Evolutionary conservation across 495 filamentous ascomycete species (phyloP), one percentile per base, ranked within the genome.

Genomic region (Penicillium bialowiezense): DNA sequence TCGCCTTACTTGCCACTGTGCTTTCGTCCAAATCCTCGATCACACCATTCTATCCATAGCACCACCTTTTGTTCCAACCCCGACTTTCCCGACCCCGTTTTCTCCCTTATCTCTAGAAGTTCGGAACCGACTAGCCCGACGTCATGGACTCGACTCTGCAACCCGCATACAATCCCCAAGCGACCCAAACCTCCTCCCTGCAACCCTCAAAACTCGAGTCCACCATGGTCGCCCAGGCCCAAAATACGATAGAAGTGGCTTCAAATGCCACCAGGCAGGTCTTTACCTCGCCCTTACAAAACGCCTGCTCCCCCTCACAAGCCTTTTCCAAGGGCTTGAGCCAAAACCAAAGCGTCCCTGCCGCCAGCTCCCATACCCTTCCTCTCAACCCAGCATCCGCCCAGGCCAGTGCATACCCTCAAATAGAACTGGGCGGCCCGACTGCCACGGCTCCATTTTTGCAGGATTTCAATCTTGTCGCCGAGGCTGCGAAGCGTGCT

Each of bases 401-500:
- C 17, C 56, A 63, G 7, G 2, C 39, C 26, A 65, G 67, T 36
- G 60, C 64, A 2, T 67, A 72, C 3, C 23, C 23, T 18, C 59
- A 69, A 38, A 63, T 65, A 24, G 41, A 59, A 57, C 23, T 77
- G 53, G 68, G 81, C 7, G 69, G 65, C n/a, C 73, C 72, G 7
- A 77, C 71, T 21, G 74, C 71, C 28, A 89, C 65, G 65, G 82
- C 67, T 41, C 78, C 59, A 6, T 90, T 86, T 63, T 70, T 91
- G 41, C 80, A 83, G 50, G 87, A 95, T 67, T 89, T 89, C 63
- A 91, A 78, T 42, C 77, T 97, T 18, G 81, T 97, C 12, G 91
- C 91, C n/a, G 92, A 97, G 70, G 92, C 92, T 3, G 92, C 90
- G 41, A 95, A 95, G 63, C 80, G 92, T 35, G 92, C 92, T 7